These are phyloP conservation scores for Pythium plurisporium DNA, from an alignment of 352 stramenopile species.

Conservation along the genomic window DNA sequence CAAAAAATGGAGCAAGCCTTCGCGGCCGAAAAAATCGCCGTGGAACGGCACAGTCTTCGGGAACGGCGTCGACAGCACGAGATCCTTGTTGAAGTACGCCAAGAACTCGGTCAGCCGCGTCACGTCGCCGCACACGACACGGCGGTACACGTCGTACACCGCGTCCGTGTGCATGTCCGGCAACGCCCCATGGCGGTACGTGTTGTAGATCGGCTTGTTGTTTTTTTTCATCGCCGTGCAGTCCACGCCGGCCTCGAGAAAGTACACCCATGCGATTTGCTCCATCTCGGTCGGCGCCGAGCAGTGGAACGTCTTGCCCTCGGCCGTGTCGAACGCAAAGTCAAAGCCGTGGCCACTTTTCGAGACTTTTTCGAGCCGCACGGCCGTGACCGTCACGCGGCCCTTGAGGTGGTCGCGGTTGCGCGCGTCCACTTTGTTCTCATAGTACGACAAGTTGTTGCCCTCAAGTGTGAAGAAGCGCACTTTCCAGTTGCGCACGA, in stretches of 20 bases:
- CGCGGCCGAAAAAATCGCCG: slow-evolving; percentile 82
- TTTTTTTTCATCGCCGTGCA: slow-evolving; percentile 80
- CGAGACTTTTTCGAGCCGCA: slow-evolving; percentile 73
- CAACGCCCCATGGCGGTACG: slow-evolving; percentile 59
- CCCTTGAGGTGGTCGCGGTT: slow-evolving; percentile 85
- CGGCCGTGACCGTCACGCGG: slow-evolving; percentile 70
- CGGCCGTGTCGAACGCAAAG: slow-evolving; percentile 80
- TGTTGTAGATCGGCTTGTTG: slow-evolving; percentile 80
- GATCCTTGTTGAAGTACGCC: slow-evolving; percentile 87
- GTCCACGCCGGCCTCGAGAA: slow-evolving; percentile 77
- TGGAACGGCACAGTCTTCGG: slow-evolving; percentile 73
- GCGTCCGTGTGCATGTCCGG: slow-evolving; percentile 75
- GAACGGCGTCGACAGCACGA: slow-evolving; percentile 83
- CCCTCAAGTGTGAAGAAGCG: slow-evolving; percentile 86
- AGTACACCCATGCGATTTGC: slow-evolving; percentile 83
- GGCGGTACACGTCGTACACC: slow-evolving; percentile 73
- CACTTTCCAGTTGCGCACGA: slow-evolving; percentile 87
- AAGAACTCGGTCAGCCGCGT: slow-evolving; percentile 55
- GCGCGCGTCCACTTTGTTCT: slow-evolving; percentile 85
- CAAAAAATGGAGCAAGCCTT: slow-evolving; percentile 77
- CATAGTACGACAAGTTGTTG: slow-evolving; percentile 86
- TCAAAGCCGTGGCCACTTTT: slow-evolving; percentile 80
- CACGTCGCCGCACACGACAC: slow-evolving; percentile 55
- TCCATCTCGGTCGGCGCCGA: slow-evolving; percentile 75
- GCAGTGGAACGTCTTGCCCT: slow-evolving; percentile 84